Percentiles rank a stretch among this genome's conserved stretches.
Conservation (phyloP, 2,329 filamentous ascomycete species). For the Calonectria ilicicola region DNA sequence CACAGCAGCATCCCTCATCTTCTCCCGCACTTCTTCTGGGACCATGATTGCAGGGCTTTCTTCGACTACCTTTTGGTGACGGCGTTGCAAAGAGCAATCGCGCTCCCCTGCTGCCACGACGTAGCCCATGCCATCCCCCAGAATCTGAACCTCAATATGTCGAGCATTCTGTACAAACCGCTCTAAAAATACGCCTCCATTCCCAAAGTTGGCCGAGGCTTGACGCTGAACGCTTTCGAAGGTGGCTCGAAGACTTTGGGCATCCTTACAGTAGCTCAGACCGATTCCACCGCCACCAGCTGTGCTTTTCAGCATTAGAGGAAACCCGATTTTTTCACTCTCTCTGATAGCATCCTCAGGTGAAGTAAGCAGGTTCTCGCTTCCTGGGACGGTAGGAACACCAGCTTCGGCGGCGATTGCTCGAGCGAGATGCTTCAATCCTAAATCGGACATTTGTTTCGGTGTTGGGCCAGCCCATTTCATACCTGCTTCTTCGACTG, state of each 20-base stretch:
- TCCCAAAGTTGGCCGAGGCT: slow-evolving; percentile 56
- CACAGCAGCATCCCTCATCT: slow-evolving; percentile 53
- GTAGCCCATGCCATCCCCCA: slow-evolving; percentile 58
- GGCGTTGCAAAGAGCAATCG: slow-evolving; percentile 63
- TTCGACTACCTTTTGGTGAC: slow-evolving; percentile 65
- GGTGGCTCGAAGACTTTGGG: slow-evolving; percentile 43
- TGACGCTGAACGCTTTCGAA: slow-evolving; percentile 53
- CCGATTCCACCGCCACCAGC: slow-evolving; percentile 61
- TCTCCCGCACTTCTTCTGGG: slow-evolving; percentile 40
- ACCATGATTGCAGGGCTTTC: slow-evolving; percentile 56
- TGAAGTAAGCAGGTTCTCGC: slow-evolving; percentile 39
- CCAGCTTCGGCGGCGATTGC: slow-evolving; percentile 45
- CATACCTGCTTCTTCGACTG: slow-evolving; percentile 65
- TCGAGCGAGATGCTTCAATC: slow-evolving; percentile 53
- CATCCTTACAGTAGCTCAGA: slow-evolving; percentile 51
- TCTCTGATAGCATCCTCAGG: slow-evolving; percentile 44
- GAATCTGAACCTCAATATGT: slow-evolving; percentile 64
- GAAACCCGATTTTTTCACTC: slow-evolving; percentile 48
- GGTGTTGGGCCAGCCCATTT: slow-evolving; percentile 70
- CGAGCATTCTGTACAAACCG: slow-evolving; percentile 54
- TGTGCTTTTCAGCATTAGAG: slow-evolving; percentile 61
- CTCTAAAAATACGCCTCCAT: slow-evolving; percentile 55
- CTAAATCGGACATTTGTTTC: slow-evolving; percentile 52
- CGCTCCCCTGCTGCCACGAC: slow-evolving; percentile 57
- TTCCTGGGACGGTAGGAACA: slow-evolving; percentile 52